Conservation (phyloP, 805 yeast genomes). For the Metschnikowia chrysomelidarum region DNA sequence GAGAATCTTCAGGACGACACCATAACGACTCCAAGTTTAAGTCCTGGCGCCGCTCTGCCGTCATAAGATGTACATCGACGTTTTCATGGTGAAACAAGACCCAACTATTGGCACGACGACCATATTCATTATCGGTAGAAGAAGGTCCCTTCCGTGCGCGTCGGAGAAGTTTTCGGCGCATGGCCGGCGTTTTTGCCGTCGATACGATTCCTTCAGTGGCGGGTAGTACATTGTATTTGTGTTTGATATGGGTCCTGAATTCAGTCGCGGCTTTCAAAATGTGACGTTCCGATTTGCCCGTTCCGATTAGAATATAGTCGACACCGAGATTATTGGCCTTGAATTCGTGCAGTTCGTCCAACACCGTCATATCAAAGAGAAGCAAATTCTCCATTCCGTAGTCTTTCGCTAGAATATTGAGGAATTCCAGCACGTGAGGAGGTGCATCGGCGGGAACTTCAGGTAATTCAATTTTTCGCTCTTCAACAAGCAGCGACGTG, state of each 20-base stretch:
- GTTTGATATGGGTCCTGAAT: slow-evolving; percentile 58
- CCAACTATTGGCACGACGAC: slow-evolving; percentile 71
- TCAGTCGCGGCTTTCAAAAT: slow-evolving; percentile 66
- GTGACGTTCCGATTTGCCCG: slow-evolving; percentile 79
- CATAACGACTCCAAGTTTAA: slow-evolving; percentile 73
- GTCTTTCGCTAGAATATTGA: slow-evolving; percentile 50
- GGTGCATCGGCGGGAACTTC: slow-evolving; percentile 63
- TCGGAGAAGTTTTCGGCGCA: slow-evolving; percentile 42
- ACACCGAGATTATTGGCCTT: slow-evolving; percentile 27
- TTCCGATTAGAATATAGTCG: slow-evolving; percentile 51
- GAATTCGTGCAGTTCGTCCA: slow-evolving; percentile 30
- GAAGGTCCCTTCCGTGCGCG: slow-evolving; percentile 54
- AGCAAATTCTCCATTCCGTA: slow-evolving; percentile 64
- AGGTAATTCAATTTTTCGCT: slow-evolving; percentile 42
- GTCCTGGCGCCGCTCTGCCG: slow-evolving; percentile 63
- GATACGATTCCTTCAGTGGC: slow-evolving; percentile 71
- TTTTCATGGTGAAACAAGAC: slow-evolving; percentile 73
- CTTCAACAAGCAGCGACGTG: slow-evolving; percentile 28
- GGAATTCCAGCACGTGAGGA: slow-evolving; percentile 40
- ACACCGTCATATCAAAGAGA: slow-evolving; percentile 60
- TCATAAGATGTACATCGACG: slow-evolving; percentile 69
- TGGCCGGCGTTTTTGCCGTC: slow-evolving; percentile 44
- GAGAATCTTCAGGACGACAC: slow-evolving; percentile 44
- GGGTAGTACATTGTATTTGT: slow-evolving; percentile 39
- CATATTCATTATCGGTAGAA: slow-evolving; percentile 55